These are phyloP conservation scores for Penicillium glabrum DNA, from an alignment of 2,329 filamentous ascomycete species.

Conservation along the genomic window DNA sequence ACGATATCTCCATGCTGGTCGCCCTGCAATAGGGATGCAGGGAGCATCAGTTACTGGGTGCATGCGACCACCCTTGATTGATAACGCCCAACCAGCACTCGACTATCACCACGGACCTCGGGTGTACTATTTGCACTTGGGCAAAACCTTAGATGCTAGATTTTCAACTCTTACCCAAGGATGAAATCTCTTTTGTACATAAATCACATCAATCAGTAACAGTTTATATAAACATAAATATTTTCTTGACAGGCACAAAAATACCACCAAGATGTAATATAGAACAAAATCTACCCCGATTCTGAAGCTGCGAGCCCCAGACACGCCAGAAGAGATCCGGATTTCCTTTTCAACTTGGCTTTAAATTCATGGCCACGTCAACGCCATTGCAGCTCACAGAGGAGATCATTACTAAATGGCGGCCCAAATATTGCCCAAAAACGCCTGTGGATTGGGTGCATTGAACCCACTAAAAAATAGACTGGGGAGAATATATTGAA, in stretches of 20 bases:
- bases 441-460: constrained; percentile 1
- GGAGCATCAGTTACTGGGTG: constrained; percentile 7
- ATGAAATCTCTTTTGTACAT: neutral
- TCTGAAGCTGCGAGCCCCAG: neutral
- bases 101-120: neutral
- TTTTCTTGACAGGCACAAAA: neutral
- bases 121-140: neutral
- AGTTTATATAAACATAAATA: neutral
- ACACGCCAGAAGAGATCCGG: neutral
- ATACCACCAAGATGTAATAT: neutral
- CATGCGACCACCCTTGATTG: constrained; percentile 17
- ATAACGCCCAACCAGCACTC: constrained; percentile 4
- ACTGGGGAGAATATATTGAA: neutral
- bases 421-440: constrained; percentile 2
- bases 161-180: neutral
- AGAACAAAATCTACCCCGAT: neutral
- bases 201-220: neutral
- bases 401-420: constrained; percentile 8
- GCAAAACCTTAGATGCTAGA: neutral
- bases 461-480: neutral
- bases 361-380: constrained; percentile 8
- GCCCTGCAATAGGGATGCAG: constrained; percentile 7
- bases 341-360: neutral
- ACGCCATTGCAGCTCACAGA: constrained; percentile 7
- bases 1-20: neutral